Base-by-base conservation (phyloP, 257 asterid species). In the Gentiana macrophylla region DNA sequence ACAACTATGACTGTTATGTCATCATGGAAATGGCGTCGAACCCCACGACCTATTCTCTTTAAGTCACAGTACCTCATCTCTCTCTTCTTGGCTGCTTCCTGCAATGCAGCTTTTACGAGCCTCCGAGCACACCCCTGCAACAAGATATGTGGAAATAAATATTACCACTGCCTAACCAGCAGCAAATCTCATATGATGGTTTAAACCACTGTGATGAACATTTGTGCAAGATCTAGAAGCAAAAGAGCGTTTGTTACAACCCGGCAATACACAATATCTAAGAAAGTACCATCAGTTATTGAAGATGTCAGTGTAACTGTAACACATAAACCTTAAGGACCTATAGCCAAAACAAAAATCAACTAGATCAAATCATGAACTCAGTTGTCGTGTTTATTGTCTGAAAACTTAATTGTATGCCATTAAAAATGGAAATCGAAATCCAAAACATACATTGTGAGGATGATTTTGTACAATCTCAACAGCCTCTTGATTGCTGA, bases 1-100 rank as follows among this genome's bases (percentile, higher is more conserved):
- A 74, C 56, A 13, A 77, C 77, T 12, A 77, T 49, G 24, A 77
- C 84, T 0, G 80, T 71, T 53, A 78, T 74, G 67, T 78, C 80
- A 49, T 74, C 80, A 43, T 77, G 84, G 58, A 74, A 77, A 71
- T 74, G 80, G 50, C 80, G 56, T 9, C 84, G 62, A 49, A 74
- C 76, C 4, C 84, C 84, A 32, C 80, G 75, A 35, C 71, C 84
- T 10, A 78, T 74, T 58, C 69, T 74, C 72, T 74, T 78, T 62
- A 78, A 50, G 54, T 78, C 84, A 56, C 78, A 74, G 62, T 71
- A 74, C 66, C 78, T 71, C 84, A 78, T 78, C 69, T 74, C 84
- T 65, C 84, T 69, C 49, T 77, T 77, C 77, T 77, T 77, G 36
- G 83, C 83, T 8, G 83, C 83, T 74, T 77, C 80, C 38, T 62